These are phyloP conservation scores for Umbelopsis isabellina DNA, from an alignment of 192 early-diverging fungal genomes.

Conservation along the genomic window DNA sequence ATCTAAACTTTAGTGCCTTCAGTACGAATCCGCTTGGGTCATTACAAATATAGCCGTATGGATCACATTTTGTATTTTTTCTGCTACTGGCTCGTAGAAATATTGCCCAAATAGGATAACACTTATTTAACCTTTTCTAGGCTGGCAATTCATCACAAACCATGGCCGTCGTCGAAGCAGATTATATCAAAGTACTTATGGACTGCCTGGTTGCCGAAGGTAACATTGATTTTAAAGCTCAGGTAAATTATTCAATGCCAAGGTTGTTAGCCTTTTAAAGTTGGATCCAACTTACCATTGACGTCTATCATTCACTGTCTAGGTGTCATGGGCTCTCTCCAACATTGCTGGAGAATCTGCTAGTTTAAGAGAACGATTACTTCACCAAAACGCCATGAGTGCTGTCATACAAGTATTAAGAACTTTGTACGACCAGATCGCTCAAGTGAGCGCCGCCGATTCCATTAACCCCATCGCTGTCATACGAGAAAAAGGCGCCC, in stretches of 20 bases:
- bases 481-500: not conserved
- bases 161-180: slow-evolving; percentile 22
- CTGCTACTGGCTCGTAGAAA: not conserved
- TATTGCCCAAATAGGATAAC: not conserved
- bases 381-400: slow-evolving; percentile 21
- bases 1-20: not conserved
- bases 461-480: not conserved
- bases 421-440: slow-evolving; percentile 10
- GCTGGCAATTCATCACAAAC: slow-evolving; percentile 40
- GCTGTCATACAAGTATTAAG: slow-evolving; percentile 23
- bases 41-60: slow-evolving; percentile 47
- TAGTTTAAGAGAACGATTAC: slow-evolving; percentile 28
- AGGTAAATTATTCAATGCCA: slow-evolving; percentile 28
- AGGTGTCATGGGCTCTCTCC: slow-evolving; percentile 42
- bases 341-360: slow-evolving; percentile 44
- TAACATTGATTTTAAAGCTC: slow-evolving; percentile 27
- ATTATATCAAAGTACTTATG: slow-evolving; percentile 29
- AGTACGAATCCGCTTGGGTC: slow-evolving; percentile 47
- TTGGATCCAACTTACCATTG: not conserved
- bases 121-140: slow-evolving; percentile 16
- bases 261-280: not conserved
- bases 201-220: not conserved
- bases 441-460: not conserved
- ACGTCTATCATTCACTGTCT: not conserved
- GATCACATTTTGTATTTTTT: not conserved